phyloP scores from a whole-genome alignment of 2,329 filamentous ascomycete genomes.

The Epicoccum nigrum region DNA sequence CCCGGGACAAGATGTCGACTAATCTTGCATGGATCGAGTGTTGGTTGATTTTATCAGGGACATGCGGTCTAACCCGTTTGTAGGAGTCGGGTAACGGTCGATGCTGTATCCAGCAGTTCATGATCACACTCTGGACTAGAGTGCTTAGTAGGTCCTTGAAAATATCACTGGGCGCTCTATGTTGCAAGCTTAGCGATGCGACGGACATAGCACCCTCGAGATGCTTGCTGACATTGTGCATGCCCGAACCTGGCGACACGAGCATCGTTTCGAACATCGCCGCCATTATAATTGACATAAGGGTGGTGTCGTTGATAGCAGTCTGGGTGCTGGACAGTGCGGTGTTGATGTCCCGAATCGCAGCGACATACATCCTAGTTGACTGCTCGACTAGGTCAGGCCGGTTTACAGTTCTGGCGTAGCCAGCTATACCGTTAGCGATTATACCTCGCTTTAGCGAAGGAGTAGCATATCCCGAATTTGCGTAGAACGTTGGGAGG shows the following conservation, averaged over 20 bases:
- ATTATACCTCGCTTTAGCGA: slow-evolving; percentile 28
- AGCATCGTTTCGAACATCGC: slow-evolving; percentile 39
- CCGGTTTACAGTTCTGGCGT: slow-evolving; percentile 23
- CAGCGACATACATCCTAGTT: slow-evolving; percentile 28
- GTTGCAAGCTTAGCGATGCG: slow-evolving; percentile 29
- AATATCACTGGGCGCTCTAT: slow-evolving; percentile 17
- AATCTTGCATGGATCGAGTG: slow-evolving; percentile 21
- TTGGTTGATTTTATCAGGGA: slow-evolving; percentile 12
- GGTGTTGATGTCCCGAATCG: slow-evolving; percentile 31
- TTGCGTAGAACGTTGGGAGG: slow-evolving; percentile 29
- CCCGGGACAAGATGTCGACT: slow-evolving; percentile 24
- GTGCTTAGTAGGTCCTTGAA: slow-evolving; percentile 21
- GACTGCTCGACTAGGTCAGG: slow-evolving; percentile 25
- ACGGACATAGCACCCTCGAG: slow-evolving; percentile 36
- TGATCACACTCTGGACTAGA: slow-evolving; percentile 29
- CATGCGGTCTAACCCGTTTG: slow-evolving; percentile 13
- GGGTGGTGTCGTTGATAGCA: slow-evolving; percentile 26
- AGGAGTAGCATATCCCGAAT: slow-evolving; percentile 18
- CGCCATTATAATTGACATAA: slow-evolving; percentile 33
- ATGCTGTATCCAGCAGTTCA: slow-evolving; percentile 38
- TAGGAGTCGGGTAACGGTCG: slow-evolving; percentile 25
- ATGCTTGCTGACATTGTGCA: slow-evolving; percentile 35
- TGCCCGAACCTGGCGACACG: slow-evolving; percentile 20
- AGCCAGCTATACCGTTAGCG: slow-evolving; percentile 35
- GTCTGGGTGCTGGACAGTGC: slow-evolving; percentile 21